Conservation (phyloP, 2,329 filamentous ascomycete species). For the Colletotrichum acutatum region DNA sequence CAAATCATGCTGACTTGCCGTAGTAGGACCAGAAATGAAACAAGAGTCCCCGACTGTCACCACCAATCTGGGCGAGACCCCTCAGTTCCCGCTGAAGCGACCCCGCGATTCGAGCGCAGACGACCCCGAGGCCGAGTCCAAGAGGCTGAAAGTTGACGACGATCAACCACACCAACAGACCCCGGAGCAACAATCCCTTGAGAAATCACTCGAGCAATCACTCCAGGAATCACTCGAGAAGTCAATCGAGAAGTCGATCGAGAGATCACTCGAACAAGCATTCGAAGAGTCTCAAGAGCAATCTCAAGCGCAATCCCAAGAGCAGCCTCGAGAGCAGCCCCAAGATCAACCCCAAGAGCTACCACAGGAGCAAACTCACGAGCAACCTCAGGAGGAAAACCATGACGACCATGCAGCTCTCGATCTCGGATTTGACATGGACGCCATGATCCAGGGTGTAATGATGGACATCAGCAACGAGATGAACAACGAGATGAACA, state of each 20-base stretch:
- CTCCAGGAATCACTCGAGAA: background rate
- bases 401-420: constrained; percentile 44
- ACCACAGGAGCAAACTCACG: background rate
- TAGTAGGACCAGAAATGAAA: constrained; percentile 48
- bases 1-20: constrained; percentile 39
- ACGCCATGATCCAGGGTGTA: constrained; percentile 36
- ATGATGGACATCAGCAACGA: constrained; percentile 43
- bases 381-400: background rate
- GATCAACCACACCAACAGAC: constrained; percentile 1
- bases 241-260: no score
- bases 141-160: constrained; percentile 38
- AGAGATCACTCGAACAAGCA: no score
- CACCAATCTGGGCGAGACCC: constrained; percentile 46
- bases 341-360: no score
- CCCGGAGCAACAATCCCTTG: background rate
- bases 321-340: background rate
- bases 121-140: constrained; percentile 45
- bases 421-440: constrained; percentile 40
- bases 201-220: background rate
- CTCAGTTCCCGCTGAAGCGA: constrained; percentile 51
- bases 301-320: background rate
- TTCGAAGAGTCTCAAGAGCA: no score
- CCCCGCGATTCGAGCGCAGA: constrained; percentile 46
- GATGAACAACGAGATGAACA: constrained; percentile 2
- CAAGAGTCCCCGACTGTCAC: constrained; percentile 47